These are phyloP conservation scores for Solanum paucissectum DNA, from an alignment of 257 asterid species.

Conservation along the genomic window DNA sequence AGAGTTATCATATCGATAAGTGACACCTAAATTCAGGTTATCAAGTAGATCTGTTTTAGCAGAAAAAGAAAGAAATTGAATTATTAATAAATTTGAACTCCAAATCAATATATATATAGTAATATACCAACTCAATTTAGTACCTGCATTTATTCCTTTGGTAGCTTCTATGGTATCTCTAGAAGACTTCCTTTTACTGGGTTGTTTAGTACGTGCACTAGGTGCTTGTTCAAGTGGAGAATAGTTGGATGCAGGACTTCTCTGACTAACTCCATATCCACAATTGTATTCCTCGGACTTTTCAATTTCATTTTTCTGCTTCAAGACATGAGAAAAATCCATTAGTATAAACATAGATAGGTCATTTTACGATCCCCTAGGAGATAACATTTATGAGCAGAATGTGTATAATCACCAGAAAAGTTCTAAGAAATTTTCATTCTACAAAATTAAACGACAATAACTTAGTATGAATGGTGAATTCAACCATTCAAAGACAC, in stretches of 20 bases:
- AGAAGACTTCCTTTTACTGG: neutral
- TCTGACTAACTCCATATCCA: neutral
- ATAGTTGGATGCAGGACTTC: neutral
- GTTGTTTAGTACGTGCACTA: neutral
- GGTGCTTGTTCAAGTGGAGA: neutral
- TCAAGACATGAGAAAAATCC: neutral
- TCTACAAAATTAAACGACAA: neutral
- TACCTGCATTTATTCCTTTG: neutral
- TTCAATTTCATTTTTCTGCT: neutral
- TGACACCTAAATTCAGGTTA: slow-evolving; percentile 19
- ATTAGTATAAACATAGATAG: neutral
- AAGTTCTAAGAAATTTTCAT: neutral
- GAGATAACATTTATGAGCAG: neutral
- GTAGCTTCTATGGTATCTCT: neutral
- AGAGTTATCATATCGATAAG: slow-evolving; percentile 71
- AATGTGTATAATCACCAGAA: neutral
- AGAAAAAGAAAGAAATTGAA: slow-evolving; percentile 1
- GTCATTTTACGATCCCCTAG: neutral
- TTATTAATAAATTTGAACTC: neutral
- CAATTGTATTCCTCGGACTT: neutral
- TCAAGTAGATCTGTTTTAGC: slow-evolving; percentile 30
- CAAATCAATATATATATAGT: neutral
- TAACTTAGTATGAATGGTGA: neutral
- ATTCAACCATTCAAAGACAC: neutral
- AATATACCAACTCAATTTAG: neutral